These are phyloP conservation scores for Lolium perenne DNA, from an alignment of 176 grass and related monocot genomes.

Conservation along the genomic window DNA sequence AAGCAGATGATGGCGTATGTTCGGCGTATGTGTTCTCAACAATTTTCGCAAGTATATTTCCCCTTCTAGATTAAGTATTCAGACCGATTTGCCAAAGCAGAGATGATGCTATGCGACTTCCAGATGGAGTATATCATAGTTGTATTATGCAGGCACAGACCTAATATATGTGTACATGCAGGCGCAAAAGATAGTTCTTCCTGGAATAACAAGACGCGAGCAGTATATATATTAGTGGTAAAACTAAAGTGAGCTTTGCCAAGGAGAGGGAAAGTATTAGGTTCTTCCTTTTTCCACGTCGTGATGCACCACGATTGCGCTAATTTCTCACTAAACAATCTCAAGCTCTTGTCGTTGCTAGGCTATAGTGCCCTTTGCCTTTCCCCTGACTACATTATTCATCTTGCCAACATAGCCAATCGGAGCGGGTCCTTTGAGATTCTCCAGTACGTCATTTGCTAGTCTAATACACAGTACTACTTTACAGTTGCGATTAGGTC, in stretches of 20 bases:
- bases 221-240: slow-evolving; percentile 42
- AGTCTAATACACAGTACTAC: slow-evolving; percentile 19
- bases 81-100: neutral
- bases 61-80: slow-evolving; percentile 4
- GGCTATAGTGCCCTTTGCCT: slow-evolving; percentile 20
- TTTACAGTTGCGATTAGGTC: slow-evolving; percentile 48
- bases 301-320: slow-evolving; percentile 43
- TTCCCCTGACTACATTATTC: slow-evolving; percentile 33
- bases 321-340: neutral
- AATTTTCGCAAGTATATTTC: neutral
- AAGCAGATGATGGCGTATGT: neutral
- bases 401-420: slow-evolving; percentile 19
- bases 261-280: slow-evolving; percentile 44
- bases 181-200: neutral
- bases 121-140: neutral
- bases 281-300: slow-evolving; percentile 58
- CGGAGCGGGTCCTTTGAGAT: neutral
- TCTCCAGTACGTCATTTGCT: slow-evolving; percentile 24
- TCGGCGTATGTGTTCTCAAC: neutral
- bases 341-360: slow-evolving; percentile 31
- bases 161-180: neutral
- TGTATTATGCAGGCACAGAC: neutral
- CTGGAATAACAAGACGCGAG: slow-evolving; percentile 18
- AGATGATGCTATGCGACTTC: neutral
- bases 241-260: slow-evolving; percentile 48